Conservation (phyloP, 208 protist species). For the Vickermania spadyakhi region DNA sequence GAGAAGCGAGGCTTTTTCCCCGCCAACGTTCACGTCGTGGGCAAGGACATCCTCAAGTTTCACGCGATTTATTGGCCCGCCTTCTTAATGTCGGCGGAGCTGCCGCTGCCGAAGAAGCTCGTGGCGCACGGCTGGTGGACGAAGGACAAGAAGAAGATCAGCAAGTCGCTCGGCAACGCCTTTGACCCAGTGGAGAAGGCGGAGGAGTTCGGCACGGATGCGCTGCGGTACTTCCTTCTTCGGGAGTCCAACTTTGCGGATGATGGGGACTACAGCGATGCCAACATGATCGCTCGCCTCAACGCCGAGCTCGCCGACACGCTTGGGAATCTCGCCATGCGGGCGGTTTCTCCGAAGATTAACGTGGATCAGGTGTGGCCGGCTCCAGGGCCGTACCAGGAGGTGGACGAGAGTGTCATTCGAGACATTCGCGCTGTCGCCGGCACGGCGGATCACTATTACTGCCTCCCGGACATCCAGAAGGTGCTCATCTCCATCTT, state of each 20-base stretch:
- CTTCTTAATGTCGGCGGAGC: slow-evolving; percentile 94
- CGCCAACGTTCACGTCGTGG: slow-evolving; percentile 91
- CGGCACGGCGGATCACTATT: slow-evolving; percentile 76
- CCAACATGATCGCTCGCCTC: slow-evolving; percentile 71
- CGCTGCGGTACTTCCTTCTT: slow-evolving; percentile 94
- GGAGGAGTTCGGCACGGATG: slow-evolving; percentile 80
- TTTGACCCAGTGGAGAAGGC: slow-evolving; percentile 90
- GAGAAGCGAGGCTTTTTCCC: slow-evolving; percentile 30
- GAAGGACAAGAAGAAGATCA: slow-evolving; percentile 95
- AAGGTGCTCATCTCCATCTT: slow-evolving; percentile 78
- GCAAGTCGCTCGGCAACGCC: slow-evolving; percentile 97
- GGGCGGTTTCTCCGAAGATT: slow-evolving; percentile 77
- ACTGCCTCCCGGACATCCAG: slow-evolving; percentile 81
- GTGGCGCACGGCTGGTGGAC: slow-evolving; percentile 95
- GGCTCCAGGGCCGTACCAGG: slow-evolving; percentile 48
- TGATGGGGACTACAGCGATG: slow-evolving; percentile 94
- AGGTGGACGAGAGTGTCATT: slow-evolving; percentile 49
- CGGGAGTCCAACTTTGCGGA: slow-evolving; percentile 91
- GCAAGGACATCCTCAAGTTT: slow-evolving; percentile 99
- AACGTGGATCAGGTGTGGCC: slow-evolving; percentile 72
- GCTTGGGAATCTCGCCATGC: slow-evolving; percentile 89
- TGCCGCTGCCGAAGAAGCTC: slow-evolving; percentile 88
- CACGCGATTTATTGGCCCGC: slow-evolving; percentile 99
- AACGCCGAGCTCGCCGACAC: slow-evolving; percentile 93
- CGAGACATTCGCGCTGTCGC: slow-evolving; percentile 47